These are phyloP conservation scores for Dictyostelium capitatum DNA, from an alignment of 78 protist genomes.

Conservation along the genomic window DNA sequence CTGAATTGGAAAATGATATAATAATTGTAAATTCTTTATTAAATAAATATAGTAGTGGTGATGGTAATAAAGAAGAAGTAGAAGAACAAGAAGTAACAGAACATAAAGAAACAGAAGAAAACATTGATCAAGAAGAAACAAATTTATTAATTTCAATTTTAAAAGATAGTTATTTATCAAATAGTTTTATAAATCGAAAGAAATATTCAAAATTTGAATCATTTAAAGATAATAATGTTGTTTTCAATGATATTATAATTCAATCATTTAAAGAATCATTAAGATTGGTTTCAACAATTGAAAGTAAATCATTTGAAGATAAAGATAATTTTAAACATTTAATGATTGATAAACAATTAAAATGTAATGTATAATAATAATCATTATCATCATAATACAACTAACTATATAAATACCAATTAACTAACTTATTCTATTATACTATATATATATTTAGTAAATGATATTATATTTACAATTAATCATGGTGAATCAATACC, in stretches of 20 bases:
- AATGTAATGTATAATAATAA: neutral
- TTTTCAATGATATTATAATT: neutral
- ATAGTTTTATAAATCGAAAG: neutral
- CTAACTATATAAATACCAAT: too few species aligned
- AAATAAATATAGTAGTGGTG: neutral
- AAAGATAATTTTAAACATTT: neutral
- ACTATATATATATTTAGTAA: too few species aligned
- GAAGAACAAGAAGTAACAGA: too few species aligned
- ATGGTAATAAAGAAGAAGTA: too few species aligned
- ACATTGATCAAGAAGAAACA: neutral
- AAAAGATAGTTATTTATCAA: neutral
- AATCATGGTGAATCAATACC: neutral
- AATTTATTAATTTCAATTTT: neutral
- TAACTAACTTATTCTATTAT: too few species aligned
- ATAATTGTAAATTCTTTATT: neutral
- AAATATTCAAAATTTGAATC: neutral
- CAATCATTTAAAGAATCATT: neutral
- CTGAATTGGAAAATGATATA: neutral
- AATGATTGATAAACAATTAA: slow-evolving; percentile 13
- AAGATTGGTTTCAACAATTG: neutral
- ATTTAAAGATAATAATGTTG: neutral
- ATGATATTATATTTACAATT: neutral
- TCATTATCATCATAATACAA: too few species aligned
- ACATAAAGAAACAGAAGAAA: too few species aligned
- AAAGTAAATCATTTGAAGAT: neutral